Base-by-base conservation (phyloP, 2,329 filamentous ascomycete species). In the Cladosporium sp. region DNA sequence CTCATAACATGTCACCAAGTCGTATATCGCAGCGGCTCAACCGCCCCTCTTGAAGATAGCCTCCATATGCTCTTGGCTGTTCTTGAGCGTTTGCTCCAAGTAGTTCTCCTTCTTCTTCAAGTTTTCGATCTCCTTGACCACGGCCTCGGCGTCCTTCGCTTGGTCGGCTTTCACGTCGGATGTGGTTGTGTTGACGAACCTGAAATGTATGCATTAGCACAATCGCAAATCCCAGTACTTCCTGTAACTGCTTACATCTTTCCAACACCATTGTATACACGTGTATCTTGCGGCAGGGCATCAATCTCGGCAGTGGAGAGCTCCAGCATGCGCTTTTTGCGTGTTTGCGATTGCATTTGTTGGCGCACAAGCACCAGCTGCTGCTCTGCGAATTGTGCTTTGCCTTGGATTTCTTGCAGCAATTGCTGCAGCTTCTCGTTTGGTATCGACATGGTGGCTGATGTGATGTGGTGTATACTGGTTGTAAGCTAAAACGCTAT, bases 391-490 rank as follows among this genome's bases (percentile, higher is more conserved):
- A 88, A 87, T 40, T 90, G 79, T 14, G 92, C 92, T 74, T 96
- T 94, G 64, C 88, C 86, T 77, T 97, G 92, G 69, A 97, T 97
- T 78, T 97, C 94, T 75, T 90, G 88, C 68, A 96, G 85, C 63
- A 97, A 82, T 93, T 97, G 96, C 74, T 96, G 90, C 64, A 97
- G 80, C 60, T 92, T 92, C 78, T 96, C 90, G 70, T 95, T 96
- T 56, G 92, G 88, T 67, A 97, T 94, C 57, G 93, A 90, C 93
- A 97, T 50, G 19, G 3, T 97, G 54, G 68, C 83, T 49, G 43
- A 20, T 38, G 55, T 17, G n/a, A 17, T 52, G 51, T 54, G 5
- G 37, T 39, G 19, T 28, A 19, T 37, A 34, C 5, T 17, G 69
- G 60, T 60, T 58, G 50, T 57, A 57, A 51, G 38, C 30, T 34